A percentile compares a stretch with the other conserved stretches of the same genome.
These are phyloP conservation scores for Hypomyces perniciosus DNA, from an alignment of 2,329 filamentous ascomycete genomes.

Conservation along the genomic window DNA sequence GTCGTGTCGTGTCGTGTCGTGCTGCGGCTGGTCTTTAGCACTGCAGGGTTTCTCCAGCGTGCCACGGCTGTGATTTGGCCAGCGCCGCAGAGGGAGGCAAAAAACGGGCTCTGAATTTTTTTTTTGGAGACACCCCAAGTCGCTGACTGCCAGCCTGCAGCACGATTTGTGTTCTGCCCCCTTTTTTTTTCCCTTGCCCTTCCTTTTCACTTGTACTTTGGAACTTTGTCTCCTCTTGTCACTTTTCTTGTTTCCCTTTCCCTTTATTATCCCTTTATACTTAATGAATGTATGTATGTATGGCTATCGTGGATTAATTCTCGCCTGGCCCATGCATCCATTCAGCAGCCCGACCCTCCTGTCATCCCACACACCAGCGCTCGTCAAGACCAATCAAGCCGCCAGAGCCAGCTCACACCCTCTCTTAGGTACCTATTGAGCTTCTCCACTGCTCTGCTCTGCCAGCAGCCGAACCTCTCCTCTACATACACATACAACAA, in stretches of 20 bases:
- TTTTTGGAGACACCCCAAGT: neutral
- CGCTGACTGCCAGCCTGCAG: neutral
- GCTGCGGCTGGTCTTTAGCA: slow-evolving; percentile 13
- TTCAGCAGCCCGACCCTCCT: neutral
- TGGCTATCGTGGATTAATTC: slow-evolving; percentile 5
- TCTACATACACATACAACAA: too few species aligned
- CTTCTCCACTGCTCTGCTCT: too few species aligned
- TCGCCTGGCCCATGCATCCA: neutral
- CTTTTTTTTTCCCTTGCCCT: neutral
- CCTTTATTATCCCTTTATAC: neutral
- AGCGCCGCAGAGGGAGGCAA: too few species aligned
- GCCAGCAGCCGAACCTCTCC: too few species aligned
- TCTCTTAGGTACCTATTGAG: too few species aligned
- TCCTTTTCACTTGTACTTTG: neutral
- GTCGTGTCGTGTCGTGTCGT: slow-evolving; percentile 17
- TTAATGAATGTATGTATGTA: neutral
- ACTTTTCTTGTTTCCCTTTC: neutral
- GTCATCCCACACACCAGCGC: neutral
- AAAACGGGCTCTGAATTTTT: neutral
- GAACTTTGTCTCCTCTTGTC: neutral
- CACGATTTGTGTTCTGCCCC: slow-evolving; percentile 1
- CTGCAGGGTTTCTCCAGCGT: slow-evolving; percentile 25
- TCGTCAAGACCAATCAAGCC: too few species aligned
- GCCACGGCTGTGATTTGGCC: slow-evolving; percentile 11
- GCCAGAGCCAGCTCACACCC: too few species aligned